These are phyloP conservation scores for Trichoderma orchidacearum DNA, from an alignment of 495 filamentous ascomycete species.

Conservation along the genomic window DNA sequence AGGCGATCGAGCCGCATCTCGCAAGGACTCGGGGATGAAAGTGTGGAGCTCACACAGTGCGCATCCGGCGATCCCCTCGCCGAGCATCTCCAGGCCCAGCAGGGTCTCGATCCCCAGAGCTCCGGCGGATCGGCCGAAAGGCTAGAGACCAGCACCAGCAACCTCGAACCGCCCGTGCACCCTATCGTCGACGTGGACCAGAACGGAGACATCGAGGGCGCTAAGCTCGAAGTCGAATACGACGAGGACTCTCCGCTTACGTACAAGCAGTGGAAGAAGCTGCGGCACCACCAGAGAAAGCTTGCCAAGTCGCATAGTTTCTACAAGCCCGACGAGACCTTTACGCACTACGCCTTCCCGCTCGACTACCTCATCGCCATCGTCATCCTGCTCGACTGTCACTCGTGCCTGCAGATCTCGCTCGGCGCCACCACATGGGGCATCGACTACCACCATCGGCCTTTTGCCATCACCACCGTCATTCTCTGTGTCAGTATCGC, in stretches of 20 bases:
- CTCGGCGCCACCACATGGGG: conserved; percentile 63
- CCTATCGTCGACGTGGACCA: not conserved
- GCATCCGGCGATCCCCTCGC: conserved; percentile 20
- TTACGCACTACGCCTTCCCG: conserved; percentile 68
- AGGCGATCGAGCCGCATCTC: too few relatives aligned
- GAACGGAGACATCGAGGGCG: conserved; percentile 12
- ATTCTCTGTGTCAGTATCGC: conserved; percentile 66
- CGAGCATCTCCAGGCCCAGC: conserved; percentile 48
- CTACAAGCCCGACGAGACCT: conserved; percentile 74
- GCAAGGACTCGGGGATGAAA: not conserved
- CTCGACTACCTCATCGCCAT: conserved; percentile 54
- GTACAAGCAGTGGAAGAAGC: conserved; percentile 43
- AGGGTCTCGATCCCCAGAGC: conserved; percentile 36
- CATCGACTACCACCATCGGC: conserved; percentile 48
- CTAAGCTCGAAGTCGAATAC: conserved; percentile 28
- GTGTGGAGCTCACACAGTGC: not conserved
- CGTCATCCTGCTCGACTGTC: conserved; percentile 60
- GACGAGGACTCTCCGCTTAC: conserved; percentile 22
- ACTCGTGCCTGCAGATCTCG: conserved; percentile 60
- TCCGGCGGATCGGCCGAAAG: conserved; percentile 31
- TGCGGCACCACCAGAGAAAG: conserved; percentile 61
- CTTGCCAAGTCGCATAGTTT: conserved; percentile 68
- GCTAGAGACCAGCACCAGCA: conserved; percentile 12
- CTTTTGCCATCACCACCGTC: conserved; percentile 58
- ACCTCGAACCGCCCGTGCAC: not conserved